Evolutionary conservation across 2,329 filamentous ascomycete species (phyloP).

Genomic region (Apiospora malaysiana): DNA sequence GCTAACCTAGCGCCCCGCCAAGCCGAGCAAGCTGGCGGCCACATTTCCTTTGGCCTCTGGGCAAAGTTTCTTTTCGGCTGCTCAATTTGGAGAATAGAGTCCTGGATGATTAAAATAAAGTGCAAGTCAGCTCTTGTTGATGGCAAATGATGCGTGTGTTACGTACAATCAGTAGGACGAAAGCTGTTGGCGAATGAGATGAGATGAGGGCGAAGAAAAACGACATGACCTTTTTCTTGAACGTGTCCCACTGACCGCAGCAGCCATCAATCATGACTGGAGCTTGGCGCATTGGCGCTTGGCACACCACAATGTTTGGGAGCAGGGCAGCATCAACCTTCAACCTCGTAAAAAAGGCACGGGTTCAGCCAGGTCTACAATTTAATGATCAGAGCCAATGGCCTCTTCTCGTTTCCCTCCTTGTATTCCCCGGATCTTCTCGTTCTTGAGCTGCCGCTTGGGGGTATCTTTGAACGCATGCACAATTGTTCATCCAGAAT

Average conservation of each 20-base stretch:
- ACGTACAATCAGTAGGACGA: not conserved
- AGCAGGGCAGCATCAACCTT: not conserved
- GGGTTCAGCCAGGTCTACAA: too few relatives aligned
- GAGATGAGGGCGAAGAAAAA: not conserved
- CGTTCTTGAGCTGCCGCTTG: too few relatives aligned
- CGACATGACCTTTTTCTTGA: not conserved
- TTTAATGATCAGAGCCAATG: too few relatives aligned
- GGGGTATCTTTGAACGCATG: too few relatives aligned
- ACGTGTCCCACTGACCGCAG: not conserved
- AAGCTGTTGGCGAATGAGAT: not conserved
- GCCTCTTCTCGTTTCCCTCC: too few relatives aligned
- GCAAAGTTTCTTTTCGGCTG: conserved; percentile 4
- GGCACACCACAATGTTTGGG: not conserved
- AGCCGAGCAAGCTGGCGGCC: conserved; percentile 4
- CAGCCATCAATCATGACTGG: not conserved
- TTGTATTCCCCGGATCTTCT: too few relatives aligned
- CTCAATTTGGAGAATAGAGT: not conserved
- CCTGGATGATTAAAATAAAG: not conserved
- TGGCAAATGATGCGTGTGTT: not conserved
- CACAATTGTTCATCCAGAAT: too few relatives aligned
- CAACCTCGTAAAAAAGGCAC: too few relatives aligned
- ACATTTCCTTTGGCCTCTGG: not conserved
- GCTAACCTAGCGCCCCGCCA: not conserved
- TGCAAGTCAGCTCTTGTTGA: not conserved
- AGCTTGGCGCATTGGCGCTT: conserved; percentile 12